These are phyloP conservation scores for Filobasidium wieringae DNA, from an alignment of 768 basidiomycete species.

Conservation along the genomic window DNA sequence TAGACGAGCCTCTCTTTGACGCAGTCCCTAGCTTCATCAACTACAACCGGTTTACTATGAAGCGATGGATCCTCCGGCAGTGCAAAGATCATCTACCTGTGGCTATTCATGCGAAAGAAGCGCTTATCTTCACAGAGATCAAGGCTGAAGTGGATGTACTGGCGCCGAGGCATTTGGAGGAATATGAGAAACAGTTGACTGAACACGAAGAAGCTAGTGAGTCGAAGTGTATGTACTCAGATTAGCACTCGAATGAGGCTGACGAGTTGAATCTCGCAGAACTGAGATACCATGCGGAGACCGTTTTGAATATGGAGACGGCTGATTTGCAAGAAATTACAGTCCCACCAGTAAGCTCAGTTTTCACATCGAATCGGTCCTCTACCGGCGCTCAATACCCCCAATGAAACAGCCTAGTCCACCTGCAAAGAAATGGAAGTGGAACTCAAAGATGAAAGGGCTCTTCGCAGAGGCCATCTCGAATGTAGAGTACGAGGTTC, in stretches of 20 bases:
- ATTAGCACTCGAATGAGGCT: too few relatives aligned
- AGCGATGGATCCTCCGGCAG: slow-evolving; percentile 44
- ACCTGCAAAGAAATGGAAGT: not conserved
- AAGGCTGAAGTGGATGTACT: not conserved
- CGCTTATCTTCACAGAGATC: not conserved
- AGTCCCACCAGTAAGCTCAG: not conserved
- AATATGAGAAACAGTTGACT: not conserved
- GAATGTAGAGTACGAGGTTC: not conserved
- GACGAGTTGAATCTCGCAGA: too few relatives aligned
- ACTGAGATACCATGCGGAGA: not conserved
- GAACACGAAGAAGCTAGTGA: too few relatives aligned
- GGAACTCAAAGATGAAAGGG: not conserved
- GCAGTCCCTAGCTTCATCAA: slow-evolving; percentile 77
- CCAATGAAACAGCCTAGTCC: not conserved
- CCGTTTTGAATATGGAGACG: not conserved
- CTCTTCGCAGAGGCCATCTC: not conserved
- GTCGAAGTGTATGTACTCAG: too few relatives aligned
- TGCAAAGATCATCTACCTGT: not conserved
- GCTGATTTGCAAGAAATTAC: not conserved
- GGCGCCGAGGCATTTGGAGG: not conserved
- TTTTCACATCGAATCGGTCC: not conserved
- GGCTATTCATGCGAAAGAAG: not conserved
- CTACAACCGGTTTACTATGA: slow-evolving; percentile 68
- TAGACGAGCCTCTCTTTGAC: slow-evolving; percentile 84
- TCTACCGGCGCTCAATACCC: too few relatives aligned